Percentiles rank a stretch among this genome's conserved stretches.
phyloP scores from a whole-genome alignment of 2,329 filamentous ascomycete genomes.

The Penicillium sp. region DNA sequence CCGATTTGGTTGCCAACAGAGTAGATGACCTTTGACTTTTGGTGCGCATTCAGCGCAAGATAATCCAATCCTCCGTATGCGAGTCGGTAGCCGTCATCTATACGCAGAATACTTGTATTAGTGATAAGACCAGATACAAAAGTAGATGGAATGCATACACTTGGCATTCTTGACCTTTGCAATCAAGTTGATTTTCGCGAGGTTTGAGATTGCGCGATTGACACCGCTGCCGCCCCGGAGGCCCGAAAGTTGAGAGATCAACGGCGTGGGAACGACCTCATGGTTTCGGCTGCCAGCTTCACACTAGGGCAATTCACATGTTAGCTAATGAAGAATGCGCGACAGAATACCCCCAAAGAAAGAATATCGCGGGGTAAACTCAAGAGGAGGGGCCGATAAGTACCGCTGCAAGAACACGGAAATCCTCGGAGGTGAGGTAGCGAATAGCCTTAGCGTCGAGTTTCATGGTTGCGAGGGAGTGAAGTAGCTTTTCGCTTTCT shows the following conservation, averaged over 20 bases:
- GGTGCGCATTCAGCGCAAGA: conserved; percentile 87
- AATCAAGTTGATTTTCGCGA: conserved; percentile 90
- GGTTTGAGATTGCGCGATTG: conserved; percentile 80
- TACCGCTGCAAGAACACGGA: conserved; percentile 91
- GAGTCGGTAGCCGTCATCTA: conserved; percentile 88
- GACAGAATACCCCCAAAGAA: not conserved
- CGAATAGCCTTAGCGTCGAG: conserved; percentile 91
- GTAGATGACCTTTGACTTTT: conserved; percentile 77
- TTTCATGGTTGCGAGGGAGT: conserved; percentile 65
- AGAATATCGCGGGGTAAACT: conserved; percentile 22
- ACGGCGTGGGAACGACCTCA: conserved; percentile 86
- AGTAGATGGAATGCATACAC: conserved; percentile 48
- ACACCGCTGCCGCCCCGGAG: conserved; percentile 77
- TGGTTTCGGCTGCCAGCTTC: conserved; percentile 95
- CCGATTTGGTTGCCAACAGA: conserved; percentile 93
- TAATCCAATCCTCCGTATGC: conserved; percentile 98
- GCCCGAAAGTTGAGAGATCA: conserved; percentile 82
- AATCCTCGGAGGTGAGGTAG: conserved; percentile 89
- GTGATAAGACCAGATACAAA: not conserved
- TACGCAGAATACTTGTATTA: conserved; percentile 3
- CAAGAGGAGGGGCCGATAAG: conserved; percentile 35
- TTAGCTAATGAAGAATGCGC: not conserved
- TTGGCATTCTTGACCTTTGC: conserved; percentile 91
- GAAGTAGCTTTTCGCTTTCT: conserved; percentile 7
- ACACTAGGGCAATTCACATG: conserved; percentile 57